Conservation (phyloP, 2,329 filamentous ascomycete species). For the Dryadomyces quercivorus region DNA sequence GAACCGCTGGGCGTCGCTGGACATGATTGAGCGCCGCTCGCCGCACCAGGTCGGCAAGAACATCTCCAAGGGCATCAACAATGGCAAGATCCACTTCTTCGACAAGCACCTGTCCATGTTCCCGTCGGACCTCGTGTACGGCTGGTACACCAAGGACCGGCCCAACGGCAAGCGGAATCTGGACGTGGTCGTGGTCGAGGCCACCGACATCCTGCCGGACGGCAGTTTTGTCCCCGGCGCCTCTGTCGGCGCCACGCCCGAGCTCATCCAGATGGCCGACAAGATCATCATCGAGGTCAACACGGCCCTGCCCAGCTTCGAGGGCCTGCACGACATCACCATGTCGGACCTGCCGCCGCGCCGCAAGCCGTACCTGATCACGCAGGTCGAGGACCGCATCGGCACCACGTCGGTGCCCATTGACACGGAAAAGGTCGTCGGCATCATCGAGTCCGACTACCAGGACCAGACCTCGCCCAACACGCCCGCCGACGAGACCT, state of each 20-base stretch:
- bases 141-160: constrained; percentile 74
- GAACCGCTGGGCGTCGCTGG: constrained; percentile 76
- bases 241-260: constrained; percentile 72
- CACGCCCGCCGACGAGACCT: constrained; percentile 60
- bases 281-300: constrained; percentile 93
- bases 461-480: constrained; percentile 65
- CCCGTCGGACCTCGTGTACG: constrained; percentile 74
- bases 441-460: constrained; percentile 75
- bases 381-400: constrained; percentile 75
- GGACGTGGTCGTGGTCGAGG: constrained; percentile 77
- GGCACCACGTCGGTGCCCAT: constrained; percentile 72
- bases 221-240: constrained; percentile 82
- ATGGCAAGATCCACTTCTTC: constrained; percentile 80
- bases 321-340: constrained; percentile 83
- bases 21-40: constrained; percentile 79
- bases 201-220: constrained; percentile 76
- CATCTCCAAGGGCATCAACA: constrained; percentile 83
- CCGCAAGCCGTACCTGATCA: constrained; percentile 77
- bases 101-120: constrained; percentile 94
- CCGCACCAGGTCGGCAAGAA: constrained; percentile 87
- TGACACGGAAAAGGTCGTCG: constrained; percentile 71
- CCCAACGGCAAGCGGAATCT: constrained; percentile 59
- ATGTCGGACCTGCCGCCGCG: constrained; percentile 73
- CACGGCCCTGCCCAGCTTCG: constrained; percentile 71
- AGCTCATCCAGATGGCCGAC: constrained; percentile 81